phyloP scores from a whole-genome alignment of 148 eudicot species.

The Talinum fruticosum region DNA sequence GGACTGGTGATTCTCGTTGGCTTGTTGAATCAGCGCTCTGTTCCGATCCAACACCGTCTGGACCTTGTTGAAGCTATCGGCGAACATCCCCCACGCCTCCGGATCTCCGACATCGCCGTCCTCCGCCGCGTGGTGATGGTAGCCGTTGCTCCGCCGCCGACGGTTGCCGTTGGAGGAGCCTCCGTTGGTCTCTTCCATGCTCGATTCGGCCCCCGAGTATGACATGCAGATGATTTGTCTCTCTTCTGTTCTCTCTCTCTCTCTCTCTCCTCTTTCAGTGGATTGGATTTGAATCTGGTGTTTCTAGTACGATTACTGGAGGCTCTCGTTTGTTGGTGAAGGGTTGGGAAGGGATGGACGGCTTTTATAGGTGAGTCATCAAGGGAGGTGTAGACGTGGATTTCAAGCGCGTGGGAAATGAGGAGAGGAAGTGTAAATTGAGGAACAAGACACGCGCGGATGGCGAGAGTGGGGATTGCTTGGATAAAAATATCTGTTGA shows the following conservation, averaged over 20 bases:
- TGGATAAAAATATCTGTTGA: not conserved
- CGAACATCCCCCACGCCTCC: slow-evolving; percentile 53
- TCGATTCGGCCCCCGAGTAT: slow-evolving; percentile 27
- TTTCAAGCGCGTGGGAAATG: slow-evolving; percentile 1
- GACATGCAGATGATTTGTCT: slow-evolving; percentile 24
- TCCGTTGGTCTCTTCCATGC: slow-evolving; percentile 19
- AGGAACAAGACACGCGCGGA: not conserved
- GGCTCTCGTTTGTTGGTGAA: not conserved
- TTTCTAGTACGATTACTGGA: not conserved
- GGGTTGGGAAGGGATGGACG: not conserved
- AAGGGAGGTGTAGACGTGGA: not conserved
- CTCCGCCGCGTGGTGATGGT: not conserved
- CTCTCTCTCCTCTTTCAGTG: not conserved
- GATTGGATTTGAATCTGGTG: not conserved
- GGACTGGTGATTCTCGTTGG: slow-evolving; percentile 70
- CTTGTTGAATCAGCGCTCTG: slow-evolving; percentile 58
- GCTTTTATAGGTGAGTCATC: not conserved
- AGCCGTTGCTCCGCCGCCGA: not conserved
- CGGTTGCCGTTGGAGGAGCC: slow-evolving; percentile 15
- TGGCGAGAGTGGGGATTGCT: not conserved
- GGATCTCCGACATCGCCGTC: slow-evolving; percentile 30
- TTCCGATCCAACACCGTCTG: slow-evolving; percentile 63
- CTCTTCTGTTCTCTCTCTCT: no score
- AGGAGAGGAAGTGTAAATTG: not conserved
- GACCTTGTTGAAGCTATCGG: slow-evolving; percentile 44